Evolutionary conservation across 805 yeast genomes (phyloP).

Genomic region (Candida xyloterini): DNA sequence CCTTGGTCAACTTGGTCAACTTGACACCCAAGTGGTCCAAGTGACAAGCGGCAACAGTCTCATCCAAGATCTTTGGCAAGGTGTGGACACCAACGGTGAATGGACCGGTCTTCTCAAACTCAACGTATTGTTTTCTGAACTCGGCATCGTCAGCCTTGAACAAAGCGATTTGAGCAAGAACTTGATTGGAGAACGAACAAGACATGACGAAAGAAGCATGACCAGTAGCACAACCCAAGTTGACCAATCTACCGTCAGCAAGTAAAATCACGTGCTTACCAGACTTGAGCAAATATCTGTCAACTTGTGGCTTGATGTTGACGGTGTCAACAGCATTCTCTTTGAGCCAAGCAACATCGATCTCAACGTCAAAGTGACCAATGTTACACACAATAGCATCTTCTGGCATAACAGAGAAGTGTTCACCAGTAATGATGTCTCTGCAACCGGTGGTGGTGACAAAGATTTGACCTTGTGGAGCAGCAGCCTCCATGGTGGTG

Average conservation of each 20-base stretch:
- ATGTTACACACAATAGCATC: slow-evolving; percentile 99
- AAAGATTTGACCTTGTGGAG: slow-evolving; percentile 89
- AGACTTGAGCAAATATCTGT: slow-evolving; percentile 83
- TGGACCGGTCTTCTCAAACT: slow-evolving; percentile 90
- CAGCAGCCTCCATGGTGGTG: slow-evolving; percentile 91
- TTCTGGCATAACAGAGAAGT: slow-evolving; percentile 93
- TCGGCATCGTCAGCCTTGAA: slow-evolving; percentile 81
- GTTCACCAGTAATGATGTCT: slow-evolving; percentile 89
- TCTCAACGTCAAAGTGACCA: slow-evolving; percentile 99
- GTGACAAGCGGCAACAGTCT: slow-evolving; percentile 97
- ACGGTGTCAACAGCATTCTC: slow-evolving; percentile 88
- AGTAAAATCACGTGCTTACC: slow-evolving; percentile 94
- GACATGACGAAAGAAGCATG: slow-evolving; percentile 99
- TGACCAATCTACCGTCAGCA: slow-evolving; percentile 99
- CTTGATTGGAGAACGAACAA: slow-evolving; percentile 99
- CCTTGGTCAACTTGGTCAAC: slow-evolving; percentile 70
- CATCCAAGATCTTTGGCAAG: slow-evolving; percentile 97
- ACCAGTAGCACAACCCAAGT: slow-evolving; percentile 99
- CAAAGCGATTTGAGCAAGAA: slow-evolving; percentile 96
- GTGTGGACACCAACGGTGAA: slow-evolving; percentile 91
- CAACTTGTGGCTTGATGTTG: slow-evolving; percentile 99
- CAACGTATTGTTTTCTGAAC: slow-evolving; percentile 79
- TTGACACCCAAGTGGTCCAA: slow-evolving; percentile 90
- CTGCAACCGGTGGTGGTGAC: slow-evolving; percentile 99
- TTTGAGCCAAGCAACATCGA: slow-evolving; percentile 98